Base-by-base conservation (phyloP, 306 rosid genomes). In the Fagus crenata region DNA sequence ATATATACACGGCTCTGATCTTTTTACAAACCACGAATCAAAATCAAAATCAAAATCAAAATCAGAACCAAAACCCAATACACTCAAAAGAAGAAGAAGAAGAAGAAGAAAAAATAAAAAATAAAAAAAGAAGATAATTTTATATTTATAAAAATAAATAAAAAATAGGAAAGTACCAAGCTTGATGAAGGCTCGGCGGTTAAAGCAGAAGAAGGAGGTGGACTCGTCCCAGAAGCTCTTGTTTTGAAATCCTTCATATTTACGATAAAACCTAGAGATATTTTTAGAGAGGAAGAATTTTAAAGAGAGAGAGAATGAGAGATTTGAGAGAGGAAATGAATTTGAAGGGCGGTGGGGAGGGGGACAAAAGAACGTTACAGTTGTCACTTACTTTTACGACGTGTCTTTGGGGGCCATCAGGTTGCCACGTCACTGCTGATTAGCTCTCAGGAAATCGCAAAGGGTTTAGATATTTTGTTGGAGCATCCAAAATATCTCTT, bases 331-430 rank as follows among this genome's bases (percentile, higher is more conserved):
- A 60, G 28, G 79, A 74, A 76, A 78, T 22, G 90, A 67, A 17
- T 11, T 12, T 8, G 74, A 84, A 71, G 78, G 82, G 82, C 41
- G 77, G 81, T 75, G 83, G 39, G 35, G 0, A 74, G 85, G 78
- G 81, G 81, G 73, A 81, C 79, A 73, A 88, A 88, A 82, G 73
- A 79, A 35, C 41, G 79, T 75, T 80, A 89, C 91, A 86, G 84
- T 81, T 90, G 92, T 91, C 85, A 64, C 7, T 5, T 80, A 67
- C 96, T 90, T 92, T 93, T 89, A 85, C 97, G 8, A 91, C 92
- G 96, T 90, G 92, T 85, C 89, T 58, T 59, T 7, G 14, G 81
- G 88, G 87, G 49, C 91, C 91, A 65, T 32, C 1, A 0, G 8
- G 4, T 40, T 11, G 90, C 91, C 93, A 91, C 96, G 89, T 93